These are phyloP conservation scores for Prunus campanulata DNA, from an alignment of 306 rosid genomes.

Conservation along the genomic window DNA sequence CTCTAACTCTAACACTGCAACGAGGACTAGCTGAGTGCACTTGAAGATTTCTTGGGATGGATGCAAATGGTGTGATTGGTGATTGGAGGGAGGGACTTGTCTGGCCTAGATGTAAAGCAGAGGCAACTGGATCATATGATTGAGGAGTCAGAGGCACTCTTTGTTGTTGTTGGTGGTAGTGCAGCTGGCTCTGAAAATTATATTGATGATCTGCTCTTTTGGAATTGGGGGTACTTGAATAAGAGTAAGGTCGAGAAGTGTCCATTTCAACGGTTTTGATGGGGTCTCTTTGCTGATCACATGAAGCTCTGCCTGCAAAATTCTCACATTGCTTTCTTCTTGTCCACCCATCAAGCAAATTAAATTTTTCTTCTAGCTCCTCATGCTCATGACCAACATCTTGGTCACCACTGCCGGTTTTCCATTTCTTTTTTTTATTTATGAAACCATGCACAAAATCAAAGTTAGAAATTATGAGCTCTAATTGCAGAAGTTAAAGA, in stretches of 20 bases:
- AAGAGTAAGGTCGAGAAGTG: slow-evolving; percentile 39
- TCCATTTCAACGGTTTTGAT: slow-evolving; percentile 58
- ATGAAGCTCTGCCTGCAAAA: slow-evolving; percentile 37
- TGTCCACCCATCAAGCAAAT: slow-evolving; percentile 33
- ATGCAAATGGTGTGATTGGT: slow-evolving; percentile 35
- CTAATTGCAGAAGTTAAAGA: not conserved
- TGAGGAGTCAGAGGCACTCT: slow-evolving; percentile 1
- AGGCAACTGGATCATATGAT: slow-evolving; percentile 13
- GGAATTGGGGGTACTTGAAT: not conserved
- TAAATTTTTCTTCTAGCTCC: slow-evolving; percentile 31
- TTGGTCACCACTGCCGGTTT: not conserved
- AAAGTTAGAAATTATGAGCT: not conserved
- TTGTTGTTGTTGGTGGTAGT: not conserved
- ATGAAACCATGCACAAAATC: not conserved
- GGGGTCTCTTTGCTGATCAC: slow-evolving; percentile 32
- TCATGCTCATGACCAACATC: slow-evolving; percentile 2
- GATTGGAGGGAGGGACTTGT: slow-evolving; percentile 18
- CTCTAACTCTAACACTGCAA: slow-evolving; percentile 1
- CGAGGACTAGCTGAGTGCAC: slow-evolving; percentile 45
- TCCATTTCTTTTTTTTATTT: not conserved
- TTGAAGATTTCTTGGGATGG: slow-evolving; percentile 27
- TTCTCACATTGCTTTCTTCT: slow-evolving; percentile 25
- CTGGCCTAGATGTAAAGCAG: slow-evolving; percentile 22
- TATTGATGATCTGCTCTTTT: slow-evolving; percentile 8
- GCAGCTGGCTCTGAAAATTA: slow-evolving; percentile 13